Percentiles rank a stretch among this genome's conserved stretches.
phyloP scores from a whole-genome alignment of 345 rosid genomes.

The Salix purpurea region DNA sequence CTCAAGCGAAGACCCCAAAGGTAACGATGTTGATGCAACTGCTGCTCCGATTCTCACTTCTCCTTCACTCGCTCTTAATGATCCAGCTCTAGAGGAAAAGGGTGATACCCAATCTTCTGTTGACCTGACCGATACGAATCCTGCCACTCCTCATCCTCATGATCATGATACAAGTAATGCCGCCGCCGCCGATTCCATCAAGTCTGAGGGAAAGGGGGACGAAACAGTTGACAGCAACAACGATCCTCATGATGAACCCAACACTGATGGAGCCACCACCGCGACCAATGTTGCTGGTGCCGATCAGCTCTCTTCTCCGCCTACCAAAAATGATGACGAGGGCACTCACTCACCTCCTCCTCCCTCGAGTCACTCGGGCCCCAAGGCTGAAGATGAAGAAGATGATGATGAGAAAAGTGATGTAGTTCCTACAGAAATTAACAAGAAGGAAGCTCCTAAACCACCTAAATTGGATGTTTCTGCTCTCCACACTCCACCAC shows the following conservation, averaged over 20 bases:
- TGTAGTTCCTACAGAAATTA: no score
- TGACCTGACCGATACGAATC: no score
- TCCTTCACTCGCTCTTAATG: no score
- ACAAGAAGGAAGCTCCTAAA: slow-evolving; percentile 14
- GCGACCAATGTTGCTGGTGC: background rate
- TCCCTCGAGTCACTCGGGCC: slow-evolving; percentile 3
- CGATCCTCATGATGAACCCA: background rate
- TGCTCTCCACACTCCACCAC: slow-evolving; percentile 8
- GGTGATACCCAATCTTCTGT: no score
- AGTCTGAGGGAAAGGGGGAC: slow-evolving; percentile 3
- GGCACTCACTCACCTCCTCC: background rate
- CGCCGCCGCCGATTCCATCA: background rate
- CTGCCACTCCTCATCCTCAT: no score
- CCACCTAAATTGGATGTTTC: slow-evolving; percentile 10
- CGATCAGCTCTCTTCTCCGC: background rate
- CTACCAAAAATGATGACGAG: slow-evolving; percentile 1
- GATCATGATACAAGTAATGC: background rate
- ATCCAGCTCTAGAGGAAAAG: no score
- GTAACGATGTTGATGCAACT: background rate
- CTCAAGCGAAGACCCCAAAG: background rate
- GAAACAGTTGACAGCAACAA: background rate
- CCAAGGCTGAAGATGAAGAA: slow-evolving; percentile 21
- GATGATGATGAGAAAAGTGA: slow-evolving; percentile 15
- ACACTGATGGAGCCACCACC: background rate
- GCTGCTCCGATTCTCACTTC: background rate